Evolutionary conservation across 225 moss, liverwort and hornwort genomes (phyloP).

Genomic region (Physcomitrellopsis africana): DNA sequence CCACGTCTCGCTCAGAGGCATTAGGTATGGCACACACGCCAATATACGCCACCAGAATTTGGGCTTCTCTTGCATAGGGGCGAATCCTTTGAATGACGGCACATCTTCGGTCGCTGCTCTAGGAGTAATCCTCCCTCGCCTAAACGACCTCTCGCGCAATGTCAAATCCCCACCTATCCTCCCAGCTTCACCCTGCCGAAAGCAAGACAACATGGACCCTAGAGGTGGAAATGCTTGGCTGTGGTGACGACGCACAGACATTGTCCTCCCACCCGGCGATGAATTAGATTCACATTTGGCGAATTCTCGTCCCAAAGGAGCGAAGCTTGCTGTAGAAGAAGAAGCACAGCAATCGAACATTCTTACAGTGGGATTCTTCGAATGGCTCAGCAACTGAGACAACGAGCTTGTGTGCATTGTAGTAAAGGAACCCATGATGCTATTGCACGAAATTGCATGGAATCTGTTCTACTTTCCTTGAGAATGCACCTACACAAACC

Average conservation of each 20-base stretch:
- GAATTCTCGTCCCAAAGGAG: not conserved
- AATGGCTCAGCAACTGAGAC: slow-evolving; percentile 7
- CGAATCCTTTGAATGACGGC: slow-evolving; percentile 68
- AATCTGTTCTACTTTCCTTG: not conserved
- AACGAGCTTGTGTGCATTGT: slow-evolving; percentile 22
- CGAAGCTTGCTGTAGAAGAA: not conserved
- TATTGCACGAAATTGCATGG: not conserved
- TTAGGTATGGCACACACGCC: slow-evolving; percentile 72
- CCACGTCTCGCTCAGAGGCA: slow-evolving; percentile 81
- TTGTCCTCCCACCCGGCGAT: not conserved
- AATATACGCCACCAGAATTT: slow-evolving; percentile 77
- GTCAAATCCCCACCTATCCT: not conserved
- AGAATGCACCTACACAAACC: not conserved
- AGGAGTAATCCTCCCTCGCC: not conserved
- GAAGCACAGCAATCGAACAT: no score
- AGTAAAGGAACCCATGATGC: not conserved
- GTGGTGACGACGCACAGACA: not conserved
- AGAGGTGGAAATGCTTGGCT: not conserved
- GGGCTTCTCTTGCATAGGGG: slow-evolving; percentile 74
- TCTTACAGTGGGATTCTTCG: not conserved
- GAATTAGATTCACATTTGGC: not conserved
- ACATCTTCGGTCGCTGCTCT: slow-evolving; percentile 64
- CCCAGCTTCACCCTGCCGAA: slow-evolving; percentile 16
- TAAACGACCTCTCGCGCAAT: not conserved
- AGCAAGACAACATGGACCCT: slow-evolving; percentile 22